Evolutionary conservation across 176 grass and related monocot species (phyloP), one percentile per base, ranked within the genome.

Genomic region (Triticum dicoccoides): DNA sequence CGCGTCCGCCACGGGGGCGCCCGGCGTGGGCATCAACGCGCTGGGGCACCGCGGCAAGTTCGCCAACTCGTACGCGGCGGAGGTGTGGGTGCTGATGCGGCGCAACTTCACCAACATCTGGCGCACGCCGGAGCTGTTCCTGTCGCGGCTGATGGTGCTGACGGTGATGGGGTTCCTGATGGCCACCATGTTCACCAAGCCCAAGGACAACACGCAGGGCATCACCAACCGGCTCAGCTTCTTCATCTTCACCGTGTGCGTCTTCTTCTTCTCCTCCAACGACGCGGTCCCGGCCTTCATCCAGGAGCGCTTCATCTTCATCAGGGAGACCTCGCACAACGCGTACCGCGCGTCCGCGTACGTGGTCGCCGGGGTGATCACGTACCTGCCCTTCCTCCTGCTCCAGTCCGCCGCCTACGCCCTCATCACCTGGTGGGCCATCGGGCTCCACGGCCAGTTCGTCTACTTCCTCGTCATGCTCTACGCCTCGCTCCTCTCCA

Each of bases 71-170:
- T 90, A 92, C 80, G 21, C 0, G 4, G 69, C 12, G 68, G 91
- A 92, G 84, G 91, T 92, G 76, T 89, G 84, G 91, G 81, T 89
- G n/a, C 80, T 92, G 76, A 92, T 92, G 81, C 85, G 85, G 2
- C 88, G 91, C 85, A 92, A 92, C 81, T 92, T 92, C 85, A 92
- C 91, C 63, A 92, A 92, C 91, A 92, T 92, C 91, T 61, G 69
- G 81, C 88, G 91, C 81, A 92, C 91, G 70, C 88, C 91, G 64
- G 91, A 90, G 85, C 88, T 93, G 65, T 93, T 93, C 88, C 77
- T 93, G 64, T 93, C 91, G 24, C 77, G 91, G 81, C 91, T 89
- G 51, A 87, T 93, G 91, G 91, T 93, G 88, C 88, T 93, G 0
- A 87, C 84, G 1, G 63, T 90, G 12, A 93, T 90, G 91, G 85